Base-by-base conservation (phyloP, 2,329 filamentous ascomycete genomes). In the Pezicula neosporulosa region DNA sequence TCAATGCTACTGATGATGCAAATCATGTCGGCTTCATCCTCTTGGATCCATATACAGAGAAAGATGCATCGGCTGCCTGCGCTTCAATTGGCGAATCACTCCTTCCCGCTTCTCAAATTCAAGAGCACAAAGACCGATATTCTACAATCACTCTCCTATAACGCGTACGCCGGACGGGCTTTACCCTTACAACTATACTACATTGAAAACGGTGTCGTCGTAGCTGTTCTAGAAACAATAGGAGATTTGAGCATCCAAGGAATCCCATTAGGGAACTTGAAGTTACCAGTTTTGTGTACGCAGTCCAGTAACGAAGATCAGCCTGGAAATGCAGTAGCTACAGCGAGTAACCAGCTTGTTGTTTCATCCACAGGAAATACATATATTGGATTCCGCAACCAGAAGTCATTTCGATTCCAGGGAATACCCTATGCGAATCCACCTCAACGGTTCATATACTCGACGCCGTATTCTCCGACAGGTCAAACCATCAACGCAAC, bases 11-110 rank as follows among this genome's bases (percentile, higher is more conserved):
- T 0, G 77, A 81, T 54, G 75, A 80, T 63, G 66, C 61, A 24
- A 79, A 80, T 54, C 77, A 80, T 58, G 66, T 77, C 16, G 72
- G 76, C 10, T 77, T 77, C 3, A 71, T 80, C 41, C 62, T 80
- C 7, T 64, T 80, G 39, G 77, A 77, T 49, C 64, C 72, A 3
- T 63, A 72, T 45, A 58, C 64, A 6, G 65, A 67, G 37, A 59
- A 63, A 16, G 63, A 68, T 44, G 76, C 70, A 24, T 62, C 63
- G 1, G 61, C 68, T 33, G 75, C 73, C n/a, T 81, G 77, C 56
- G 64, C 65, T 10, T 63, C 70, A 1, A 55, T 80, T 44, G 72
- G 72, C n/a, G 77, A 81, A 63, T 68, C 68, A 21, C 68, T 77
- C 7, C 60, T 81, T 2, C 64, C 74, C 0, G 67, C 68, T 49